These are phyloP conservation scores for Globisporangium takayamanum DNA, from an alignment of 352 stramenopile species.

Conservation along the genomic window DNA sequence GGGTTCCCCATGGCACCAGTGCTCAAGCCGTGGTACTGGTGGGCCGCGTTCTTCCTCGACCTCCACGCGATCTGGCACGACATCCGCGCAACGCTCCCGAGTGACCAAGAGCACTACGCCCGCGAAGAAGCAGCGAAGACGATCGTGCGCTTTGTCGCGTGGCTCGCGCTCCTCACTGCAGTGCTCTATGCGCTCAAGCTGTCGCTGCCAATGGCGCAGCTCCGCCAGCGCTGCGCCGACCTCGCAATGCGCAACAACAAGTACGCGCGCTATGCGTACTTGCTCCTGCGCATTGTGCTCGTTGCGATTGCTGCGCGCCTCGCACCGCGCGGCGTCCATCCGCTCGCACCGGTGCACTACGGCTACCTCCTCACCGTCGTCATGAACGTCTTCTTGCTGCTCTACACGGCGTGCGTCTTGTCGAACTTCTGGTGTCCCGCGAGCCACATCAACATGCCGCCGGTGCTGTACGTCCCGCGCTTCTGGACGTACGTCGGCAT, in stretches of 20 bases:
- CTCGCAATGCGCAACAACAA: constrained; percentile 49
- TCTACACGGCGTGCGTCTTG: constrained; percentile 67
- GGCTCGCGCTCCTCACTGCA: constrained; percentile 49
- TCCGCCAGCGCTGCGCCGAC: constrained; percentile 57
- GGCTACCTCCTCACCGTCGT: constrained; percentile 70
- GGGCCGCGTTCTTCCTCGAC: constrained; percentile 76
- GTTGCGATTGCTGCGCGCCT: constrained; percentile 53
- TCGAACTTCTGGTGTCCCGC: constrained; percentile 74
- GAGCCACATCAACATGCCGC: constrained; percentile 51
- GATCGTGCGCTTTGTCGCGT: constrained; percentile 44
- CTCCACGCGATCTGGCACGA: constrained; percentile 82
- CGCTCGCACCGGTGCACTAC: constrained; percentile 63
- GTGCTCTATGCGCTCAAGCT: constrained; percentile 60
- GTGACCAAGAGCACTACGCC: constrained; percentile 61
- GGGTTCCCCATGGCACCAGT: constrained; percentile 85
- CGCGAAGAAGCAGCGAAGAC: constrained; percentile 66
- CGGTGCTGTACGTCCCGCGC: constrained; percentile 54
- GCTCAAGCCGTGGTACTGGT: constrained; percentile 88
- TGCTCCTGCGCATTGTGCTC: constrained; percentile 49
- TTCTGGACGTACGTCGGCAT: constrained; percentile 68
- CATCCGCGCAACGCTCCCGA: constrained; percentile 66
- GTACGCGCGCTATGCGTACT: constrained; percentile 37
- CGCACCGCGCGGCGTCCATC: constrained; percentile 56
- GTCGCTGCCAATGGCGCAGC: constrained; percentile 45
- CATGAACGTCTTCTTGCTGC: constrained; percentile 75